These are phyloP conservation scores for Dictyostelium firmibasis DNA, from an alignment of 78 protist species.

Conservation along the genomic window DNA sequence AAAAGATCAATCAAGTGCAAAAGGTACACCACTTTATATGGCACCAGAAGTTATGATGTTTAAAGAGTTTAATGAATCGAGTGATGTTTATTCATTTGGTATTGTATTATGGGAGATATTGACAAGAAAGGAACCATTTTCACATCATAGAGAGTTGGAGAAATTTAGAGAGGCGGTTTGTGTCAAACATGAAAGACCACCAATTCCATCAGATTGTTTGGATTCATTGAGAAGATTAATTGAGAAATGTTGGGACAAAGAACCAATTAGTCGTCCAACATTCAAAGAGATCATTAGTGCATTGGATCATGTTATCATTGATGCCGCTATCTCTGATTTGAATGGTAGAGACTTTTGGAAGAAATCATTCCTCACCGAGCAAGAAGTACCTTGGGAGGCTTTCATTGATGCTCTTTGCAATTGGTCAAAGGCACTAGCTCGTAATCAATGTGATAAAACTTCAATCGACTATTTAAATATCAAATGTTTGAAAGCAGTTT, in stretches of 20 bases:
- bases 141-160: constrained; percentile 74
- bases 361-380: constrained; percentile 58
- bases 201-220: constrained; percentile 70
- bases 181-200: constrained; percentile 80
- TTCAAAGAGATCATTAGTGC: constrained; percentile 75
- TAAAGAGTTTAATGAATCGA: constrained; percentile 77
- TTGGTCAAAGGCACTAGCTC: constrained; percentile 41
- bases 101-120: constrained; percentile 79
- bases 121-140: constrained; percentile 82
- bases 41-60: constrained; percentile 89
- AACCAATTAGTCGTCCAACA: constrained; percentile 69
- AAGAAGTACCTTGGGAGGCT: constrained; percentile 76
- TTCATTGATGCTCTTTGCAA: constrained; percentile 71
- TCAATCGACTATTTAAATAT: constrained; percentile 68
- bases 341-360: constrained; percentile 83
- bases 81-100: constrained; percentile 84
- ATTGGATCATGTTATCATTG: constrained; percentile 80
- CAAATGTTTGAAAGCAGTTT: constrained; percentile 75
- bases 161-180: constrained; percentile 84
- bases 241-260: constrained; percentile 82
- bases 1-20: constrained; percentile 80
- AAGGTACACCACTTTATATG: constrained; percentile 86
- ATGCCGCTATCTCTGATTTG: constrained; percentile 76
- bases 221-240: constrained; percentile 55
- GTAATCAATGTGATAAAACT: constrained; percentile 69